Conservation (phyloP, 208 protist genomes). For the Leishmania guyanensis region DNA sequence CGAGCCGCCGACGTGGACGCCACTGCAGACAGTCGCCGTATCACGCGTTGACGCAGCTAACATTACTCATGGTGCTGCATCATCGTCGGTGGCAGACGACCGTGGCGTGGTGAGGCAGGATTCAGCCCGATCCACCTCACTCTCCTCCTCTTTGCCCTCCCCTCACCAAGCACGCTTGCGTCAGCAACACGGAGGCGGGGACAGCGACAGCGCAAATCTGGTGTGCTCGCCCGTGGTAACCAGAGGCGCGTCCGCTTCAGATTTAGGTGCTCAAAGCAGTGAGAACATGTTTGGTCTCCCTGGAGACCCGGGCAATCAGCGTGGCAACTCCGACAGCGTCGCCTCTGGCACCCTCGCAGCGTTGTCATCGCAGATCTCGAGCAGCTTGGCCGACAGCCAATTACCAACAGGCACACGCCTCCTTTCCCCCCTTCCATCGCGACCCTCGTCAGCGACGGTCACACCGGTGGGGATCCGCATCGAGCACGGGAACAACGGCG, state of each 20-base stretch:
- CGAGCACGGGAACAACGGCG: background rate
- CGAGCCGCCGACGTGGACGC: constrained; percentile 22
- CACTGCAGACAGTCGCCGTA: constrained; percentile 1
- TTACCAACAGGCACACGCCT: background rate
- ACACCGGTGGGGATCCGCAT: background rate
- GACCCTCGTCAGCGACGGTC: background rate
- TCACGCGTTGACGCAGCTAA: background rate
- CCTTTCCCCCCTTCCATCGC: background rate
- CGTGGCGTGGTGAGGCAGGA: background rate
- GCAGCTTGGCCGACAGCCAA: background rate
- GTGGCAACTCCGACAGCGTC: background rate
- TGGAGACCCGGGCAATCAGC: background rate
- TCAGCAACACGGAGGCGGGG: too few species aligned
- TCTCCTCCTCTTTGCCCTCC: background rate
- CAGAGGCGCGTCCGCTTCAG: background rate
- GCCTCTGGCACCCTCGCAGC: background rate
- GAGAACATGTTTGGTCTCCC: background rate
- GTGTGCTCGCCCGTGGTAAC: background rate
- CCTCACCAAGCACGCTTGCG: background rate
- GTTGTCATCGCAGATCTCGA: constrained; percentile 2
- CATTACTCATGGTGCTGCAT: background rate
- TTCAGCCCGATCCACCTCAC: background rate
- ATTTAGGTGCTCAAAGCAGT: background rate
- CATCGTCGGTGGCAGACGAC: background rate
- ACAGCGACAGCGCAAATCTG: background rate